phyloP scores from a whole-genome alignment of 2,329 filamentous ascomycete genomes.

The Colletotrichum gigasporum region DNA sequence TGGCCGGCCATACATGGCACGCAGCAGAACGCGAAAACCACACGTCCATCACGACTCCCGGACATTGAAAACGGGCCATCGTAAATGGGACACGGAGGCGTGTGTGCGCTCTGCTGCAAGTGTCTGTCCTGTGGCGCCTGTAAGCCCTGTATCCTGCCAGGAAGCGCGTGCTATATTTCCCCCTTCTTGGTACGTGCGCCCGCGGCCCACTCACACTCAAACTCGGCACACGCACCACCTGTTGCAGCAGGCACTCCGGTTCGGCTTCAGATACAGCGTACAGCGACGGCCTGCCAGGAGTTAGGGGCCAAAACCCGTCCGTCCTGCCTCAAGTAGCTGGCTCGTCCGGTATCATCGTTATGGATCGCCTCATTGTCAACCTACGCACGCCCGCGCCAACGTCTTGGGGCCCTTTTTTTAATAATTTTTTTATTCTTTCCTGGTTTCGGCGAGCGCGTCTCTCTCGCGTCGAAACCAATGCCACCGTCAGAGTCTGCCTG shows the following conservation, averaged over 20 bases:
- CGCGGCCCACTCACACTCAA: neutral
- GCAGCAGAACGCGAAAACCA: slow-evolving; percentile 25
- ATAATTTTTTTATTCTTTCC: too few relatives aligned
- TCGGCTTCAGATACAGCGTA: slow-evolving; percentile 20
- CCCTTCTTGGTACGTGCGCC: neutral
- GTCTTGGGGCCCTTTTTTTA: too few relatives aligned
- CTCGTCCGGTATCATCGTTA: slow-evolving; percentile 11
- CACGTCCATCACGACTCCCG: slow-evolving; percentile 22
- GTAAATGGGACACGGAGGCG: neutral
- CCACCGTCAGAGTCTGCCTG: neutral
- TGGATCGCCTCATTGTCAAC: neutral
- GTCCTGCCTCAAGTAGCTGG: neutral
- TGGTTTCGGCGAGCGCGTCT: slow-evolving; percentile 6
- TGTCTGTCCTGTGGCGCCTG: neutral
- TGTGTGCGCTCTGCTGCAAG: neutral
- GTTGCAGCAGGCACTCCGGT: slow-evolving; percentile 1
- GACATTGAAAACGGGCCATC: neutral
- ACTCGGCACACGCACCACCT: neutral
- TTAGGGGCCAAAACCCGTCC: too few relatives aligned
- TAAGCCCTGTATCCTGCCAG: too few relatives aligned
- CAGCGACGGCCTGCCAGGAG: neutral
- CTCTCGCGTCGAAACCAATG: neutral
- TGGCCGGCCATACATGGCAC: neutral
- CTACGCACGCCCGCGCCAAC: neutral
- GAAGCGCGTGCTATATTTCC: too few relatives aligned